Conservation (phyloP, 2,329 filamentous ascomycete genomes). For the Ophiocordyceps robertsii region DNA sequence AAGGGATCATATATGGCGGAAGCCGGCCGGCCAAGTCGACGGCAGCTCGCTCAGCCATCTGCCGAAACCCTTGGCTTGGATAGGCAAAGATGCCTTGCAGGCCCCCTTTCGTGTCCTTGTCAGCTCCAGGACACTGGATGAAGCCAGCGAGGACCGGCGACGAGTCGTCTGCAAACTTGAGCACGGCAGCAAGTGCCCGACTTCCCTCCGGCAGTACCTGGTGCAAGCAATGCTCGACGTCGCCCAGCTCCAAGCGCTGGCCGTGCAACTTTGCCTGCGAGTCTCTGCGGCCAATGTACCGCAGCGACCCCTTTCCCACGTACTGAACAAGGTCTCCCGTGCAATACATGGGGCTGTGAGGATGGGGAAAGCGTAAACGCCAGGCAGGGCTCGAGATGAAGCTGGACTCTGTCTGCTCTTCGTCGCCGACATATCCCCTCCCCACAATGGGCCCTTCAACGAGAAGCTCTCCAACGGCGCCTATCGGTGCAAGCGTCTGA, state of each 20-base stretch:
- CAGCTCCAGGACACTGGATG: neutral
- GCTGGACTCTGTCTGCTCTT: conserved; percentile 13
- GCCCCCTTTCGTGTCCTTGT: neutral
- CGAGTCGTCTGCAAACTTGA: neutral
- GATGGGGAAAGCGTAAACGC: conserved; percentile 15
- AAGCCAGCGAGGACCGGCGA: neutral
- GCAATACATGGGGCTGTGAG: neutral
- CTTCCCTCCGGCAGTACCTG: neutral
- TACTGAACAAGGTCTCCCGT: conserved; percentile 3
- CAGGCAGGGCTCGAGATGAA: conserved; percentile 26
- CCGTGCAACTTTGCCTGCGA: conserved; percentile 2
- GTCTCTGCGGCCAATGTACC: conserved; percentile 2
- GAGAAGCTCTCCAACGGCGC: conserved; percentile 17
- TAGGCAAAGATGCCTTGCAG: neutral
- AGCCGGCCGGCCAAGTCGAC: neutral
- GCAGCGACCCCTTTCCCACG: neutral
- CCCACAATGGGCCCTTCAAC: conserved; percentile 31
- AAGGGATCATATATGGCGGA: conserved; percentile 11
- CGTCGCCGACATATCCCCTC: conserved; percentile 32
- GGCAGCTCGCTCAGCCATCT: neutral
- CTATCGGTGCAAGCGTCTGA: conserved; percentile 11
- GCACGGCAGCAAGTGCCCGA: neutral
- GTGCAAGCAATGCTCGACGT: conserved; percentile 1
- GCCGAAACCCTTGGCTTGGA: neutral
- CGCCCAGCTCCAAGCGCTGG: conserved; percentile 2